Conservation (phyloP, 2,329 filamentous ascomycete species). For the Karstenula rhodostoma region DNA sequence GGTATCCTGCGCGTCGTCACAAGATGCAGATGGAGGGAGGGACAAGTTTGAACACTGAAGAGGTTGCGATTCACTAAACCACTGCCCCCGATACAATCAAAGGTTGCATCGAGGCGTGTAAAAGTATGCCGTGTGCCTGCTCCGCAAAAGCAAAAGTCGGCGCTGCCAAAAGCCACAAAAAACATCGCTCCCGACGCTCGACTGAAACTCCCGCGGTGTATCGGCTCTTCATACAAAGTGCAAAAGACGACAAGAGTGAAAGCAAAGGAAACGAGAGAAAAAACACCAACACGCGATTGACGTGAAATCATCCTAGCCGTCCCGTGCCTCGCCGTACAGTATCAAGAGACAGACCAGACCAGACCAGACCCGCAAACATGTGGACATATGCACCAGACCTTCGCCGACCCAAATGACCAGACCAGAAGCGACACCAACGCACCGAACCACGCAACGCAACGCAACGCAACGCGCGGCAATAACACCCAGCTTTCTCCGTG, state of each 20-base stretch:
- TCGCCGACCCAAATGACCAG: conserved; percentile 29
- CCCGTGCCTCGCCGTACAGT: conserved; percentile 46
- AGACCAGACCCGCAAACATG: conserved; percentile 30
- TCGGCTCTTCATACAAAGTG: conserved; percentile 44
- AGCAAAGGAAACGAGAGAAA: conserved; percentile 22
- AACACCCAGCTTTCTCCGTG: conserved; percentile 38
- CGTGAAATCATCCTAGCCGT: conserved; percentile 52
- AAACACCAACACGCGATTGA: conserved; percentile 37
- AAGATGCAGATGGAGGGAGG: too few relatives aligned
- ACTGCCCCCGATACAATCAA: conserved; percentile 41
- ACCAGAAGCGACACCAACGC: conserved; percentile 26
- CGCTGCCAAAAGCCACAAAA: conserved; percentile 38
- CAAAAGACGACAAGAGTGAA: neutral
- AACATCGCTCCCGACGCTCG: conserved; percentile 30
- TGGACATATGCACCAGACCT: conserved; percentile 45
- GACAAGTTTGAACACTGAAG: neutral
- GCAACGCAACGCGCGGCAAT: conserved; percentile 46
- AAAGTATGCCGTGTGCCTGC: conserved; percentile 37
- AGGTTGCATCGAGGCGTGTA: conserved; percentile 41
- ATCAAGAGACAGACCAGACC: conserved; percentile 39
- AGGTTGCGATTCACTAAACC: conserved; percentile 19
- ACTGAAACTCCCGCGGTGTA: conserved; percentile 24
- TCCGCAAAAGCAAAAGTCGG: conserved; percentile 29
- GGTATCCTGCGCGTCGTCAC: too few relatives aligned
- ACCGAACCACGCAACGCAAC: too few relatives aligned